Conservation (phyloP, 805 yeast genomes). For the Pichia occidentalis region DNA sequence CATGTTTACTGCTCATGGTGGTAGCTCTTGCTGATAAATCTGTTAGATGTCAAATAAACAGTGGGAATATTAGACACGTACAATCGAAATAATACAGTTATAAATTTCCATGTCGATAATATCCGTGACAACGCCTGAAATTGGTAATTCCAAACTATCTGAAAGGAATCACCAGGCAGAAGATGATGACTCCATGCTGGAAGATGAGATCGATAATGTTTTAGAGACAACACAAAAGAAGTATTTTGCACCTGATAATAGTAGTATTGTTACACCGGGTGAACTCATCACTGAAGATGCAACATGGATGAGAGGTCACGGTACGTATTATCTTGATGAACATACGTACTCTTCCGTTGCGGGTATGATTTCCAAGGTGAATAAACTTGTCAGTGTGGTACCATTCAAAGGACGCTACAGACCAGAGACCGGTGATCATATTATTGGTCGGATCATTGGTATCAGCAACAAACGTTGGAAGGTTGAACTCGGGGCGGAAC, state of each 20-base stretch:
- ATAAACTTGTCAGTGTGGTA: constrained; percentile 74
- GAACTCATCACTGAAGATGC: constrained; percentile 94
- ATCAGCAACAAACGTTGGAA: constrained; percentile 94
- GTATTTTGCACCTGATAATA: constrained; percentile 7
- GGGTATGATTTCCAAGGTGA: constrained; percentile 81
- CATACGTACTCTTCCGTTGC: constrained; percentile 87
- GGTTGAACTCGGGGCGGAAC: constrained; percentile 93
- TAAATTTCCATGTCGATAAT: constrained; percentile 26
- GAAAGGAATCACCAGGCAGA: constrained; percentile 11
- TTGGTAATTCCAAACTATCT: not conserved
- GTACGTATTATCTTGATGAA: constrained; percentile 75
- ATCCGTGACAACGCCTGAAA: constrained; percentile 23
- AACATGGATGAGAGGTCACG: constrained; percentile 98
- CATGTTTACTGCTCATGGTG: too few species aligned
- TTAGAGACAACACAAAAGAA: constrained; percentile 8
- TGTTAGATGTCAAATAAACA: too few species aligned
- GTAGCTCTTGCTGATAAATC: too few species aligned
- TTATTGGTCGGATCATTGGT: constrained; percentile 89
- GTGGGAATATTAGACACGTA: too few species aligned
- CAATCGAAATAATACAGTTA: too few species aligned
- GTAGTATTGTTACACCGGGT: constrained; percentile 80
- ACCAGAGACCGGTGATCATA: constrained; percentile 95
- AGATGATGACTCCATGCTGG: constrained; percentile 22
- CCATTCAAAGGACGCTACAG: constrained; percentile 83
- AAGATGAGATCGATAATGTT: constrained; percentile 15